These are phyloP conservation scores for Eremothecium sinecaudum DNA, from an alignment of 1,139 yeast species.

Conservation along the genomic window DNA sequence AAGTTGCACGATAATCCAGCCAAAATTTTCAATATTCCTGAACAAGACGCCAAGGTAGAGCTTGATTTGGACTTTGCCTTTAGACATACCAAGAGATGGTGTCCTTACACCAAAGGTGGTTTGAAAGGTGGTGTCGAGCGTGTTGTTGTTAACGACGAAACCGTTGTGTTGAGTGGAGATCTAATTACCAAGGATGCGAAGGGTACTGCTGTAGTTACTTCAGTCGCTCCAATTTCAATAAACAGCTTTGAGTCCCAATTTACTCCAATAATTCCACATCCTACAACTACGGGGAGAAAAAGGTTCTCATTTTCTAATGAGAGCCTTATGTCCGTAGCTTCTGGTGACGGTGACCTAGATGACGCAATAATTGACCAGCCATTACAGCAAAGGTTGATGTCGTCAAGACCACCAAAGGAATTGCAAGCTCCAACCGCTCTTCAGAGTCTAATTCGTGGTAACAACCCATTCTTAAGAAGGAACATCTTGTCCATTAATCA, in stretches of 20 bases:
- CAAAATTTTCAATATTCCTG: constrained; percentile 73
- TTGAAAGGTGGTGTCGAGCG: constrained; percentile 80
- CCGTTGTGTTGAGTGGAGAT: constrained; percentile 78
- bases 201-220: constrained; percentile 48
- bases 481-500: constrained; percentile 83
- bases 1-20: constrained; percentile 80
- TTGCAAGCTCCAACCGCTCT: constrained; percentile 73
- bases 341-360: constrained; percentile 35
- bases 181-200: constrained; percentile 47
- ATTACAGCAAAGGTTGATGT: constrained; percentile 43
- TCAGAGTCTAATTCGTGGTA: constrained; percentile 61
- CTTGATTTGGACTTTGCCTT: constrained; percentile 62
- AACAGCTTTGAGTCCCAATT: constrained; percentile 18
- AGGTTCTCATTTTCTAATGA: constrained; percentile 39
- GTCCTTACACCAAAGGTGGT: constrained; percentile 43
- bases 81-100: constrained; percentile 39
- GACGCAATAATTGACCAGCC: constrained; percentile 50
- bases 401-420: constrained; percentile 60
- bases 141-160: constrained; percentile 67
- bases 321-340: constrained; percentile 39
- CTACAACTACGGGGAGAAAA: constrained; percentile 20
- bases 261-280: constrained; percentile 21
- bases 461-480: constrained; percentile 83
- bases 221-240: constrained; percentile 28
- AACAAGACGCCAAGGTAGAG: constrained; percentile 68